Percentiles rank a stretch among this genome's conserved stretches.
phyloP scores from a whole-genome alignment of 768 basidiomycete species.

The Solioccasus polychromus region DNA sequence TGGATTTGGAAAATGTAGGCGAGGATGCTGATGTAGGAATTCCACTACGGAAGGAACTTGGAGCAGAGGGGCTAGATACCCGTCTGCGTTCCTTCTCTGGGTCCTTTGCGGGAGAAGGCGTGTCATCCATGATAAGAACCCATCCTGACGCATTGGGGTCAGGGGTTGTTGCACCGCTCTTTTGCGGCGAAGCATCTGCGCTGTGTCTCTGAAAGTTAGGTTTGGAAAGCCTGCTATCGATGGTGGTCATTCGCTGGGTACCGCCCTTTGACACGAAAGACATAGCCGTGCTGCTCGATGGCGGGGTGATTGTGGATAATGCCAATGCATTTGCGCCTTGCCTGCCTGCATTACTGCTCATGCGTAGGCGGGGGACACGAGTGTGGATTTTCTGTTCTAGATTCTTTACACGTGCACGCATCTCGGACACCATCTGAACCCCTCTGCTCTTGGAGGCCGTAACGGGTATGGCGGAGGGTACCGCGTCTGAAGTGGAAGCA shows the following conservation, averaged over 20 bases:
- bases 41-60: conserved; percentile 50
- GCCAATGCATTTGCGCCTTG: conserved; percentile 39
- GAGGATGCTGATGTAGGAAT: conserved; percentile 46
- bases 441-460: conserved; percentile 71
- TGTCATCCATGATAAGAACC: conserved; percentile 90
- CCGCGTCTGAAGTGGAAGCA: conserved; percentile 39
- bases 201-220: conserved; percentile 40
- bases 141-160: conserved; percentile 70
- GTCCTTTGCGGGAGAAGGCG: conserved; percentile 64
- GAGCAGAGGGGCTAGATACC: conserved; percentile 59
- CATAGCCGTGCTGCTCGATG: conserved; percentile 37
- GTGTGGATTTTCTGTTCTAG: conserved; percentile 87
- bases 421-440: conserved; percentile 90
- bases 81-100: conserved; percentile 55
- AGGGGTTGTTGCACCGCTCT: conserved; percentile 38
- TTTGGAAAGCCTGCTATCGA: conserved; percentile 22
- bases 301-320: conserved; percentile 31
- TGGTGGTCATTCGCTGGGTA: conserved; percentile 15
- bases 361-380: conserved; percentile 78
- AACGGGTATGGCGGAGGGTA: conserved; percentile 30
- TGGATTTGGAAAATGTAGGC: conserved; percentile 43
- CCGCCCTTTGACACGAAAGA: conserved; percentile 26
- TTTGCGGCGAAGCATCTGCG: conserved; percentile 42
- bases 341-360: conserved; percentile 70
- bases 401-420: conserved; percentile 80